Evolutionary conservation across 352 stramenopile genomes (phyloP).

Genomic region (Pythium inflatum): DNA sequence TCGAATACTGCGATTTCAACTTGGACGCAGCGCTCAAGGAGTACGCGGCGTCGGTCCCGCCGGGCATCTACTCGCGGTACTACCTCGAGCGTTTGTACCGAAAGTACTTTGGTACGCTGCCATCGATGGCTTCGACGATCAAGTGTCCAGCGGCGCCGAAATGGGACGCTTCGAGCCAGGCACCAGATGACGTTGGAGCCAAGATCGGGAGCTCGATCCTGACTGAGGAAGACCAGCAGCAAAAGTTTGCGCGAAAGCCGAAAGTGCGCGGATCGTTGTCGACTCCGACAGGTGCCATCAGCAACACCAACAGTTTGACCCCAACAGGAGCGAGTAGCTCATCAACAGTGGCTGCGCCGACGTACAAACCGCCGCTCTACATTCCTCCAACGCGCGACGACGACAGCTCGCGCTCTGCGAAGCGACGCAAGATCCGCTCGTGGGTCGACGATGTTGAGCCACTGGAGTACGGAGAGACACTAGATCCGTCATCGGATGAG

Average conservation of each 20-base stretch:
- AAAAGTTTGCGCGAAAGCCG: constrained; percentile 57
- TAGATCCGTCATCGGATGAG: constrained; percentile 67
- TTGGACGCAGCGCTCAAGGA: constrained; percentile 72
- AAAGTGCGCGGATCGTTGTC: constrained; percentile 26
- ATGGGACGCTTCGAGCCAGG: constrained; percentile 54
- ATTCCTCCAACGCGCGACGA: constrained; percentile 66
- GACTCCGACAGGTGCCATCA: constrained; percentile 24
- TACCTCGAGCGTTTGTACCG: constrained; percentile 79
- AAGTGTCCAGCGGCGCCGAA: constrained; percentile 56
- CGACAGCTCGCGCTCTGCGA: constrained; percentile 51
- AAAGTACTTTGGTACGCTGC: constrained; percentile 79
- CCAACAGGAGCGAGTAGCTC: constrained; percentile 28
- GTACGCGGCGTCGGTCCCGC: constrained; percentile 52
- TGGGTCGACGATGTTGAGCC: constrained; percentile 82
- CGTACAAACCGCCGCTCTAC: constrained; percentile 77
- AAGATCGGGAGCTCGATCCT: constrained; percentile 63
- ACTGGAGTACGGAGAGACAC: constrained; percentile 60
- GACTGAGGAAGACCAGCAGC: constrained; percentile 67
- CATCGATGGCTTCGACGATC: constrained; percentile 52
- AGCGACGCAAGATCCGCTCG: constrained; percentile 86
- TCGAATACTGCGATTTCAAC: constrained; percentile 66
- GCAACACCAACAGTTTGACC: constrained; percentile 33
- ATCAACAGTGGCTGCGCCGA: constrained; percentile 27
- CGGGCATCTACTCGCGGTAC: constrained; percentile 68
- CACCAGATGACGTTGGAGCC: constrained; percentile 42